Percentiles rank a stretch among this genome's conserved stretches.
Conservation (phyloP, 345 rosid species). For the rapeseed (Brassica napus) region DNA sequence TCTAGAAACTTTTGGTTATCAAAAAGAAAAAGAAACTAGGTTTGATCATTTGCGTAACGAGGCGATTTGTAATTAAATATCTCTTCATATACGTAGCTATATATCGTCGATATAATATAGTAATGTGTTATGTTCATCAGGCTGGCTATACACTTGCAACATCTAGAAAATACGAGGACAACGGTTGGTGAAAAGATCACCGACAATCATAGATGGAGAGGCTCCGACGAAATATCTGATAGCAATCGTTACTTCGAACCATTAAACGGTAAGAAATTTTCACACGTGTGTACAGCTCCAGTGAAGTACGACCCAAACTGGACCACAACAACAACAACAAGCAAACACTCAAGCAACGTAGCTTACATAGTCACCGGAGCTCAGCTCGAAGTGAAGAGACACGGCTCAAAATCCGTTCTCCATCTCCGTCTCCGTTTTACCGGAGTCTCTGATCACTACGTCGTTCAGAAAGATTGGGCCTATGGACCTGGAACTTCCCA, state of each 20-base stretch:
- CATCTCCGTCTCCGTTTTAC: conserved; percentile 76
- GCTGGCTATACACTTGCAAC: conserved; percentile 78
- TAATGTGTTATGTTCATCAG: conserved; percentile 34
- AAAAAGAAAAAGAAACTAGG: neutral
- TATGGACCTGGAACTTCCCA: conserved; percentile 55
- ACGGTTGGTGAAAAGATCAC: conserved; percentile 58
- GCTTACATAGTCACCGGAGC: conserved; percentile 90
- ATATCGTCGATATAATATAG: neutral
- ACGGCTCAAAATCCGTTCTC: conserved; percentile 64
- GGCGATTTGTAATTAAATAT: neutral
- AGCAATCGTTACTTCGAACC: conserved; percentile 55
- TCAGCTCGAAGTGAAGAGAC: conserved; percentile 72
- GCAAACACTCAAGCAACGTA: conserved; percentile 31
- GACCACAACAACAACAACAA: conserved; percentile 22
- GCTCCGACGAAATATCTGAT: conserved; percentile 54
- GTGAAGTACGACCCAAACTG: conserved; percentile 64
- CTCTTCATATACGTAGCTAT: neutral
- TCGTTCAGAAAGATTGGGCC: conserved; percentile 64
- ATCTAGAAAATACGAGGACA: conserved; percentile 57
- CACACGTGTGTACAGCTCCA: conserved; percentile 75
- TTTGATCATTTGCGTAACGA: neutral
- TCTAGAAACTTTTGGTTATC: neutral
- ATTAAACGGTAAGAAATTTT: conserved; percentile 57
- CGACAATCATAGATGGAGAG: conserved; percentile 55
- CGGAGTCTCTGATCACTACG: conserved; percentile 46